Conservation (phyloP, 441 rosid species). For the Adansonia rubrostipa region DNA sequence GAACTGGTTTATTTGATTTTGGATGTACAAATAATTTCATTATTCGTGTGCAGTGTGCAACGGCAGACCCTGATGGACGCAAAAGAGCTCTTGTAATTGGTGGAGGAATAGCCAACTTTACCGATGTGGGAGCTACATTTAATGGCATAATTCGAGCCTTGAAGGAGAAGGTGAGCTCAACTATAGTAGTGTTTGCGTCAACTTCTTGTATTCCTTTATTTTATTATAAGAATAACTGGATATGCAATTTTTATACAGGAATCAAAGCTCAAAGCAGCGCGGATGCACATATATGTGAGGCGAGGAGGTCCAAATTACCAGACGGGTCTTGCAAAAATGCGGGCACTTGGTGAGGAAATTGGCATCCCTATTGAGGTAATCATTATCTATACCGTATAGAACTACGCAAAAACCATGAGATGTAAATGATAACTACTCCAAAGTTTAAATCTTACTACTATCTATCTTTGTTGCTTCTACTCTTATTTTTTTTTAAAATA, state of each 20-base stretch:
- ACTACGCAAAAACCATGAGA: not conserved
- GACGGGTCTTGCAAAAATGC: slow-evolving; percentile 63
- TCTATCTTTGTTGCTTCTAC: too few species aligned
- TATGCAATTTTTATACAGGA: slow-evolving; percentile 39
- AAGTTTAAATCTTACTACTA: not conserved
- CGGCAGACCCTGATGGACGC: slow-evolving; percentile 65
- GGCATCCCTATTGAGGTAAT: slow-evolving; percentile 52
- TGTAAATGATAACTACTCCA: not conserved
- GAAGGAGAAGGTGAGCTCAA: slow-evolving; percentile 57
- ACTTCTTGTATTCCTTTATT: not conserved
- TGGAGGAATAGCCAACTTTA: slow-evolving; percentile 77
- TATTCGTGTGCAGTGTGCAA: slow-evolving; percentile 54
- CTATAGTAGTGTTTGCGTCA: not conserved
- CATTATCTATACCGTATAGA: not conserved
- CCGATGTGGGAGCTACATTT: slow-evolving; percentile 74
- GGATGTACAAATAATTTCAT: slow-evolving; percentile 16
- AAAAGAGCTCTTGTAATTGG: slow-evolving; percentile 71
- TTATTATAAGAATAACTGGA: not conserved
- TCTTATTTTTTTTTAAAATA: too few species aligned
- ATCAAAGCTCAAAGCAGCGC: slow-evolving; percentile 71
- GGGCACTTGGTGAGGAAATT: slow-evolving; percentile 49
- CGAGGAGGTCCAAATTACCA: slow-evolving; percentile 69
- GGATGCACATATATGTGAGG: slow-evolving; percentile 64
- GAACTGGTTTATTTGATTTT: not conserved
- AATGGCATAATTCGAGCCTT: slow-evolving; percentile 72